These are phyloP conservation scores for Infundibulicybe gibba DNA, from an alignment of 768 basidiomycete genomes.

Conservation along the genomic window DNA sequence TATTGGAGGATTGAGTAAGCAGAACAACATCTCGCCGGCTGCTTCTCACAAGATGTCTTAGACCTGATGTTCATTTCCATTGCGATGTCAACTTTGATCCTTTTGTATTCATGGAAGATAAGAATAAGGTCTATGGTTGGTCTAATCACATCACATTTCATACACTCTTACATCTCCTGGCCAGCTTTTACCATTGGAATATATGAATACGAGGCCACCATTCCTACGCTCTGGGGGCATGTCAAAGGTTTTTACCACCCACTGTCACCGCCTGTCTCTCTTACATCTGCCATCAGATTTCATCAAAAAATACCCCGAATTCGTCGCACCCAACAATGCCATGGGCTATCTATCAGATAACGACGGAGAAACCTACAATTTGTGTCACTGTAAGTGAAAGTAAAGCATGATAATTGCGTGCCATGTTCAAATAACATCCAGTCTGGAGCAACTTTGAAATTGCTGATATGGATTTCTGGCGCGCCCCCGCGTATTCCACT, in stretches of 20 bases:
- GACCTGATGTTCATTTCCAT: slow-evolving; percentile 71
- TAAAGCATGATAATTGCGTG: slow-evolving; percentile 31
- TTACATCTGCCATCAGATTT: slow-evolving; percentile 44
- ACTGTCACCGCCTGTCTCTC: not conserved
- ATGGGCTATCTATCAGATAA: slow-evolving; percentile 68
- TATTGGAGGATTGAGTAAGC: slow-evolving; percentile 63
- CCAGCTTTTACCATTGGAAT: slow-evolving; percentile 72
- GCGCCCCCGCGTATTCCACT: slow-evolving; percentile 54
- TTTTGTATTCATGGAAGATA: slow-evolving; percentile 70
- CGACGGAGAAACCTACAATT: slow-evolving; percentile 66
- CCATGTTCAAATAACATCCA: slow-evolving; percentile 8
- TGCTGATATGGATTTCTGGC: slow-evolving; percentile 65
- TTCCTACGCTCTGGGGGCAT: slow-evolving; percentile 72
- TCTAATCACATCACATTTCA: not conserved
- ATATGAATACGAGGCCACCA: slow-evolving; percentile 74
- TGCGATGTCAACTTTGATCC: slow-evolving; percentile 71
- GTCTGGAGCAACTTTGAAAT: slow-evolving; percentile 78
- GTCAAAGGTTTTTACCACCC: slow-evolving; percentile 49
- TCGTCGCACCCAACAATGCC: slow-evolving; percentile 55
- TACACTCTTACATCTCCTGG: not conserved
- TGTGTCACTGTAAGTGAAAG: slow-evolving; percentile 66
- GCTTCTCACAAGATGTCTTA: slow-evolving; percentile 27
- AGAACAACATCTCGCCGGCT: slow-evolving; percentile 11
- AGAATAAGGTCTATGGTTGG: slow-evolving; percentile 67
- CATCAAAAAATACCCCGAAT: slow-evolving; percentile 49